Conservation (phyloP, 1,284 basidiomycete genomes). For the Marasmius sp. region DNA sequence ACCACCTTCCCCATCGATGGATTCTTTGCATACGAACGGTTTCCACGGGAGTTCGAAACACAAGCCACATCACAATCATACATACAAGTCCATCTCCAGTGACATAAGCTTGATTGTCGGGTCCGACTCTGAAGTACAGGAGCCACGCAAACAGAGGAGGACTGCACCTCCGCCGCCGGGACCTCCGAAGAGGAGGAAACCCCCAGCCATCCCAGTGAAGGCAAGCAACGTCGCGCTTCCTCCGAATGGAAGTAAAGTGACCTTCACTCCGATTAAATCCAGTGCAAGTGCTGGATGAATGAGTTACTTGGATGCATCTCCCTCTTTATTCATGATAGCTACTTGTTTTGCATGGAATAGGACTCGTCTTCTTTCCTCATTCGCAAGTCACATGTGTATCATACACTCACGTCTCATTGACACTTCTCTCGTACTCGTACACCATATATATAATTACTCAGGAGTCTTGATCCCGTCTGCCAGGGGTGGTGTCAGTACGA, state of each 20-base stretch:
- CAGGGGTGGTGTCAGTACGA: too few species aligned
- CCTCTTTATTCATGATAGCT: neutral
- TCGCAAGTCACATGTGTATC: too few species aligned
- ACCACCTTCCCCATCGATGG: neutral
- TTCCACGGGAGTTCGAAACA: neutral
- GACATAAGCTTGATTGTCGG: neutral
- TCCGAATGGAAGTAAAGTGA: neutral
- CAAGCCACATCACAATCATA: neutral
- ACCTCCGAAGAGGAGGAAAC: constrained; percentile 27
- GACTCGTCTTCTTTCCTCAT: neutral
- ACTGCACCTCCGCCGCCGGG: constrained; percentile 21
- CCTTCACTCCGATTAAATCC: neutral
- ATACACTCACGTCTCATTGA: too few species aligned
- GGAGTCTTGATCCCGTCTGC: too few species aligned
- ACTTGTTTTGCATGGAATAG: neutral
- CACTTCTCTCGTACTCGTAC: too few species aligned
- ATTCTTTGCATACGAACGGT: neutral
- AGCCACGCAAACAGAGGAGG: constrained; percentile 5
- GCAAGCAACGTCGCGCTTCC: neutral
- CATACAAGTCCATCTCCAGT: constrained; percentile 12
- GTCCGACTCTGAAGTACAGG: neutral
- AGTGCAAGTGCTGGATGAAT: constrained; percentile 1
- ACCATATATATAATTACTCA: too few species aligned
- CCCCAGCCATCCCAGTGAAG: constrained; percentile 27
- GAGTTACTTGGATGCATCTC: neutral